Base-by-base conservation (phyloP, 2,329 filamentous ascomycete species). In the Aspergillus neotritici region DNA sequence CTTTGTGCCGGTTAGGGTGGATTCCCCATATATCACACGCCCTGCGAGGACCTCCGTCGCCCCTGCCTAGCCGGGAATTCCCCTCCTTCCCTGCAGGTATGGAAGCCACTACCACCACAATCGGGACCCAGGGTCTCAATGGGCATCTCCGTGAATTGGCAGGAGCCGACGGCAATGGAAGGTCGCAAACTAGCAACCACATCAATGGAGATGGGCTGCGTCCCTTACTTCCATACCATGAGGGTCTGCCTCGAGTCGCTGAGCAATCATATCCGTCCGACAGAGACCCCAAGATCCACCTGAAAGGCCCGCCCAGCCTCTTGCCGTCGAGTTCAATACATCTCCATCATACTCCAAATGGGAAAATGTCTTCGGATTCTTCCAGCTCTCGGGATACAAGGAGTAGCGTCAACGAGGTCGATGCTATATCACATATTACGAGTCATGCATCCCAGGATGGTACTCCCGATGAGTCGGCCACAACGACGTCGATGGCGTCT, bases 401-500 rank as follows among this genome's bases (percentile, higher is more conserved):
- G 6, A 35, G 17, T 11, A 14, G 36, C 10, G 11, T 41, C 7
- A 47, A 48, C 28, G 49, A 42, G 4, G 8, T 40, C n/a, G 39
- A 48, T 16, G 40, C 44, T 44, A 48, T 47, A 1, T 52, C 47
- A n/a, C 48, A 48, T 31, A 51, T 37, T 40, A 49, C 42, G 11
- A 47, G 53, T 31, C 38, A 40, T 13, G 34, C 39, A 21, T 49
- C 46, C 14, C 50, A 47, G n/a, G 50, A 49, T 17, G 56, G 44
- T 34, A 61, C 56, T 6, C 54, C 58, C 6, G 58, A 56, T 45
- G 51, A 52, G 17, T 60, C 59, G 13, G 50, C 46, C 10, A 56
- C 55, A 5, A 58, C 58, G 7, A 48, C 58, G 13, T 58, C 60
- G 9, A 40, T 57, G 33, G 48, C 52, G 14, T 56, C 58, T 31